Percentiles rank a stretch among this genome's conserved stretches.
Evolutionary conservation across 768 basidiomycete genomes (phyloP).

Genomic region (Serendipita sp.): DNA sequence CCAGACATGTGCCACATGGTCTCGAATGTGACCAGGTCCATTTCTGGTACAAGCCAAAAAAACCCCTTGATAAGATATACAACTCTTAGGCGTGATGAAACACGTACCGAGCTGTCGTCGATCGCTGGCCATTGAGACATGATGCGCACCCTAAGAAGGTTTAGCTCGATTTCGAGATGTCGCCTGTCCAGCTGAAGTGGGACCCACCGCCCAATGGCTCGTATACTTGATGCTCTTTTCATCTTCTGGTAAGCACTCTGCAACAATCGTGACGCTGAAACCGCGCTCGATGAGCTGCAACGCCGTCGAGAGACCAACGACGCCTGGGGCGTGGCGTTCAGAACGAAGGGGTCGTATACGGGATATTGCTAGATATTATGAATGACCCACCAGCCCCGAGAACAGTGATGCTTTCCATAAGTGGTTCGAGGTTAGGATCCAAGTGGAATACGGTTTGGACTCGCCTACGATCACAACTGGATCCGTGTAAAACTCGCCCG

Average conservation of each 20-base stretch:
- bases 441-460: no score
- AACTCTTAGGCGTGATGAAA: not conserved
- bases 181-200: not conserved
- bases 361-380: not conserved
- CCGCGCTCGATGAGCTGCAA: slow-evolving; percentile 49
- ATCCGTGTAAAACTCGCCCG: no score
- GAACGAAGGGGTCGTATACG: not conserved
- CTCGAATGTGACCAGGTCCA: slow-evolving; percentile 62
- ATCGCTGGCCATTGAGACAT: slow-evolving; percentile 45
- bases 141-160: slow-evolving; percentile 52
- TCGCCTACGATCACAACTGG: no score
- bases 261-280: slow-evolving; percentile 46
- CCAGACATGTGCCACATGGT: slow-evolving; percentile 58
- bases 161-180: not conserved
- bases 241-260: slow-evolving; percentile 58
- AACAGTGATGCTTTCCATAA: not conserved
- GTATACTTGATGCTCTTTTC: slow-evolving; percentile 60
- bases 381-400: not conserved
- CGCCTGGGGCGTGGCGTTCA: slow-evolving; percentile 30
- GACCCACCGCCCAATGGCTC: slow-evolving; percentile 64
- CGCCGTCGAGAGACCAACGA: slow-evolving; percentile 64
- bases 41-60: slow-evolving; percentile 23
- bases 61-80: not conserved
- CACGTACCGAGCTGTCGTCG: slow-evolving; percentile 38
- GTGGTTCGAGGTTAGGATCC: not conserved